Percentiles rank a stretch among this genome's conserved stretches.
phyloP scores from a whole-genome alignment of 1,284 basidiomycete species.

The Cutaneotrichosporon cavernicola region DNA sequence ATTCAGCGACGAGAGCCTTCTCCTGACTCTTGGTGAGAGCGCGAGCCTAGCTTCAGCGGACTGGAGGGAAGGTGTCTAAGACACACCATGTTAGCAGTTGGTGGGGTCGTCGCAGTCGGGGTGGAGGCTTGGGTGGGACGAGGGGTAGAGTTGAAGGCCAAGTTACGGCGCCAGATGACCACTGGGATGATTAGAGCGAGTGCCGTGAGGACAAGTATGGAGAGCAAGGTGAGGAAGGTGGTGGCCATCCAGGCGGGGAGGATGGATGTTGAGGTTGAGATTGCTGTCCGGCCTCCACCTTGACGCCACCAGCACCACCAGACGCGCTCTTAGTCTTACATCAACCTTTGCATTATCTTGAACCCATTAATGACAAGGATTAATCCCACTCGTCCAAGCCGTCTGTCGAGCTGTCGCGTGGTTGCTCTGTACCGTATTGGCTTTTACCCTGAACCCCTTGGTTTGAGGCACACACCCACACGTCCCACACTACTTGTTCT shows the following conservation, averaged over 20 bases:
- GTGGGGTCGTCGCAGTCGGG: not conserved
- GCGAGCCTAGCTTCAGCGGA: constrained; percentile 22
- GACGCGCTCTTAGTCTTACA: too few relatives aligned
- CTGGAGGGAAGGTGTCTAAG: not conserved
- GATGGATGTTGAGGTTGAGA: not conserved
- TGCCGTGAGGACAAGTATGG: not conserved
- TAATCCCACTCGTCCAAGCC: too few relatives aligned
- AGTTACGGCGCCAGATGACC: constrained; percentile 6
- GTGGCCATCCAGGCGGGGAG: not conserved
- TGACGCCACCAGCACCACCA: not conserved
- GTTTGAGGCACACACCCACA: not conserved
- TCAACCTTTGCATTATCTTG: not conserved
- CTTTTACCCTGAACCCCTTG: not conserved
- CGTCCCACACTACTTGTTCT: not conserved
- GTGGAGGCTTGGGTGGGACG: not conserved
- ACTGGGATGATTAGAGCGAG: constrained; percentile 10
- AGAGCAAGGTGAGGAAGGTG: not conserved
- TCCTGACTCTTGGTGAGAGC: constrained; percentile 27
- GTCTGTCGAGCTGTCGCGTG: too few relatives aligned
- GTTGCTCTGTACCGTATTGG: not conserved
- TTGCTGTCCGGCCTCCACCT: constrained; percentile 4
- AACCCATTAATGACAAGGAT: not conserved
- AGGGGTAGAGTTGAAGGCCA: not conserved
- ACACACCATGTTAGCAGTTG: constrained; percentile 11
- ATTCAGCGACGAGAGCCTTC: constrained; percentile 33